Evolutionary conservation across 345 rosid genomes (phyloP).

Genomic region (Citrus cavaleriei): DNA sequence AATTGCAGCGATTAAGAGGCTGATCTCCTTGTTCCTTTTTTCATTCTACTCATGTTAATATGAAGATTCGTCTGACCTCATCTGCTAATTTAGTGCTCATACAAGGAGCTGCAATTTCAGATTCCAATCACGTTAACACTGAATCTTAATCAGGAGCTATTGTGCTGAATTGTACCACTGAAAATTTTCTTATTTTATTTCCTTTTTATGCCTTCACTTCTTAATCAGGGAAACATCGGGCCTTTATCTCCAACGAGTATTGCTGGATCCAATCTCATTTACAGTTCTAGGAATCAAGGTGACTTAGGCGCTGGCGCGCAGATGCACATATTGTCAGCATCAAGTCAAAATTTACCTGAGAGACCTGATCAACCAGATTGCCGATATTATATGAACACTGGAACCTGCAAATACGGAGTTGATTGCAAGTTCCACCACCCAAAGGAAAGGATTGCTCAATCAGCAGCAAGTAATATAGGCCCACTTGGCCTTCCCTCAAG

Average conservation of each 20-base stretch:
- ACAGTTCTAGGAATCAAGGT: constrained; percentile 38
- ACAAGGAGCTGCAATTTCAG: not conserved
- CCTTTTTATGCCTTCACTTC: not conserved
- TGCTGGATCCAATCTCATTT: constrained; percentile 42
- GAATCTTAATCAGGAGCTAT: not conserved
- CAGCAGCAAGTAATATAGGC: constrained; percentile 28
- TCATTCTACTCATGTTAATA: not conserved
- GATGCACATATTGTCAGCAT: constrained; percentile 30
- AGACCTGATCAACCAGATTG: constrained; percentile 77
- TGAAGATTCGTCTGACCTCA: not conserved
- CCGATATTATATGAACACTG: constrained; percentile 65
- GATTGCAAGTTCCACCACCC: constrained; percentile 89
- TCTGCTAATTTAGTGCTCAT: not conserved
- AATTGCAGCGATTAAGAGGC: not conserved
- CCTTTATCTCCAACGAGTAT: constrained; percentile 34
- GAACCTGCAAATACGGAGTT: constrained; percentile 75
- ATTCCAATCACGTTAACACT: not conserved
- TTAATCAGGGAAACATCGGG: constrained; percentile 43
- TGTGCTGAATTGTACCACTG: not conserved
- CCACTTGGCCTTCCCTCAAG: constrained; percentile 56
- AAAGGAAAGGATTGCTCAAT: constrained; percentile 53
- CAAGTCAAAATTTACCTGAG: constrained; percentile 42
- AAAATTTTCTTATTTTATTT: not conserved
- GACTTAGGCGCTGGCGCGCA: constrained; percentile 54
- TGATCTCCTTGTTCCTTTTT: not conserved